A percentile compares a stretch with the other conserved stretches of the same genome.
Conservation (phyloP, 805 yeast genomes). For the Yamadazyma phyllophila region DNA sequence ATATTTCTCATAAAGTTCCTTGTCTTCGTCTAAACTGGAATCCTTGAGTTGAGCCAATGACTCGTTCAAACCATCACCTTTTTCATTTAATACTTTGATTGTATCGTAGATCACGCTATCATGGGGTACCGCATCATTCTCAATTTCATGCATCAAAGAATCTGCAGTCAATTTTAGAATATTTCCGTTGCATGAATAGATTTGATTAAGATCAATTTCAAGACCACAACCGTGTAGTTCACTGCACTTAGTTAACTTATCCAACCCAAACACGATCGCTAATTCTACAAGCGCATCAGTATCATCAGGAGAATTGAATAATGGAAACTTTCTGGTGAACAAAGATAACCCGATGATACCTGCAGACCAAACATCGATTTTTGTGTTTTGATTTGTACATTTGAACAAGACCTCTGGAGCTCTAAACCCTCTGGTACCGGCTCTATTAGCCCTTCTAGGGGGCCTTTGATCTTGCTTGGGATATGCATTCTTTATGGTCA, state of each 20-base stretch:
- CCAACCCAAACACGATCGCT: constrained; percentile 74
- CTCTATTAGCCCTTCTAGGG: constrained; percentile 91
- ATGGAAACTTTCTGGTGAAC: constrained; percentile 79
- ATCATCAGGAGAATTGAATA: constrained; percentile 92
- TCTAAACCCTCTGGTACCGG: constrained; percentile 93
- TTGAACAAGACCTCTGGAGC: constrained; percentile 92
- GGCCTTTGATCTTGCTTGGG: constrained; percentile 86
- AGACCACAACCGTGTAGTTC: constrained; percentile 84
- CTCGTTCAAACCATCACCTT: constrained; percentile 29
- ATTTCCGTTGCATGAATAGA: constrained; percentile 27
- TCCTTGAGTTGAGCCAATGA: constrained; percentile 7
- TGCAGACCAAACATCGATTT: constrained; percentile 89
- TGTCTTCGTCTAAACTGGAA: constrained; percentile 9
- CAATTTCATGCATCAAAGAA: constrained; percentile 41
- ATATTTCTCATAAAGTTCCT: constrained; percentile 25
- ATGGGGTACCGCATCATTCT: constrained; percentile 60
- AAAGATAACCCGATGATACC: constrained; percentile 84
- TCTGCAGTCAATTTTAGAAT: constrained; percentile 28
- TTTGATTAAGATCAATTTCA: constrained; percentile 42
- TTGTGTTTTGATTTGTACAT: constrained; percentile 78
- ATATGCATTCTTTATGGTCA: constrained; percentile 52
- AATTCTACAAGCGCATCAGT: constrained; percentile 87
- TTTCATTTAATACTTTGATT: constrained; percentile 45
- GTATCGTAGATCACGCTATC: constrained; percentile 75
- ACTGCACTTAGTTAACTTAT: constrained; percentile 72